Evolutionary conservation across 192 early-diverging fungal genomes (phyloP).

Genomic region (Cetraspora pellucida): DNA sequence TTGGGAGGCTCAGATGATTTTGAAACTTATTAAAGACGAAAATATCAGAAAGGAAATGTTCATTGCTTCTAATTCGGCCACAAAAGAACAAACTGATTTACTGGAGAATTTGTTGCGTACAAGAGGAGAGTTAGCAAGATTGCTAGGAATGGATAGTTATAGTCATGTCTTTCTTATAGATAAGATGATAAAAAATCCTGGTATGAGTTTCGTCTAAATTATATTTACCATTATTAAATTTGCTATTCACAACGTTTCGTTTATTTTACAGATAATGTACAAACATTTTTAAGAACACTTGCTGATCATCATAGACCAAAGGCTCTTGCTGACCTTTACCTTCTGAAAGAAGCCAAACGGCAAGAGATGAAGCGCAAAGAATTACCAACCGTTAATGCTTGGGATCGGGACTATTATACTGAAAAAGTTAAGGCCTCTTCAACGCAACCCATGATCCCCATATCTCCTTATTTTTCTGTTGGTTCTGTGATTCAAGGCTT

Average conservation of each 20-base stretch:
- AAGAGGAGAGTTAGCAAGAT: conserved; percentile 70
- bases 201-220: conserved; percentile 38
- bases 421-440: conserved; percentile 43
- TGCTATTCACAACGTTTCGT: not conserved
- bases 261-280: conserved; percentile 65
- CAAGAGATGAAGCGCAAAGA: conserved; percentile 6
- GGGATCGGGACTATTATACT: conserved; percentile 84
- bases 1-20: conserved; percentile 60
- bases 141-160: conserved; percentile 82
- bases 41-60: conserved; percentile 73
- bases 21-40: conserved; percentile 66
- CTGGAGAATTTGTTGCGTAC: conserved; percentile 77
- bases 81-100: conserved; percentile 59
- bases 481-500: conserved; percentile 86
- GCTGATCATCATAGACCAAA: conserved; percentile 59
- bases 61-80: conserved; percentile 72
- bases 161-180: conserved; percentile 83
- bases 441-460: conserved; percentile 46
- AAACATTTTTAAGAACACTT: conserved; percentile 80
- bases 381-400: conserved; percentile 59
- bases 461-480: conserved; percentile 82
- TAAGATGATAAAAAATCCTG: conserved; percentile 90
- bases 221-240: conserved; percentile 23
- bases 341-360: conserved; percentile 53
- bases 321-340: conserved; percentile 52